Evolutionary conservation across 2,329 filamentous ascomycete genomes (phyloP).

Genomic region (Colletotrichum incanum): DNA sequence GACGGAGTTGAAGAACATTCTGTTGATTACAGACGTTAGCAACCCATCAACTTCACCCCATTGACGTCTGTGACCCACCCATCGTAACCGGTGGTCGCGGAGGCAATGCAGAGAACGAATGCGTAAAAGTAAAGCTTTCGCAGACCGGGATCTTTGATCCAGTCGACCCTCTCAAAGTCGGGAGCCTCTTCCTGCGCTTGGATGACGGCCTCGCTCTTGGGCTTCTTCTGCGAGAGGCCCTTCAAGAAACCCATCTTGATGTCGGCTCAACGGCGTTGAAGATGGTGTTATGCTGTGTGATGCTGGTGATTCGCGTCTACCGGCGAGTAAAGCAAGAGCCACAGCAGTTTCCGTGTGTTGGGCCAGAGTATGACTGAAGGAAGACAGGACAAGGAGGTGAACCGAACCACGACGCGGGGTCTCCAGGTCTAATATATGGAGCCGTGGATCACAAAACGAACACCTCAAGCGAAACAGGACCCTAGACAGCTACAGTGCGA

Average conservation of each 20-base stretch:
- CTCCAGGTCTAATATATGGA: conserved; percentile 40
- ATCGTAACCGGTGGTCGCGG: conserved; percentile 71
- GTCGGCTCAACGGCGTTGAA: conserved; percentile 15
- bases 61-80: conserved; percentile 55
- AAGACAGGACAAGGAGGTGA: neutral
- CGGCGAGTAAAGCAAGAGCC: conserved; percentile 26
- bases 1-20: conserved; percentile 62
- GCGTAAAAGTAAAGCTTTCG: conserved; percentile 70
- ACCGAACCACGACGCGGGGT: conserved; percentile 25
- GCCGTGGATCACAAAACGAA: conserved; percentile 31
- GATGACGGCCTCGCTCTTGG: conserved; percentile 29
- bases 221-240: conserved; percentile 40
- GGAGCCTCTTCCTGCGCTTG: conserved; percentile 64
- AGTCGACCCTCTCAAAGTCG: conserved; percentile 65
- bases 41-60: neutral
- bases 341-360: conserved; percentile 25
- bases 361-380: conserved; percentile 25
- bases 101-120: conserved; percentile 67
- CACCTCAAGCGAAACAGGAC: conserved; percentile 18
- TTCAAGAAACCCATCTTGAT: conserved; percentile 39
- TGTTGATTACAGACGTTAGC: conserved; percentile 43
- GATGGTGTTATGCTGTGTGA: neutral
- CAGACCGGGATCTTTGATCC: conserved; percentile 70
- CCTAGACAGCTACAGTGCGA: conserved; percentile 22
- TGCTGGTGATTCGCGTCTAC: neutral